These are phyloP conservation scores for Cinchona pubescens DNA, from an alignment of 257 asterid genomes.

Conservation along the genomic window DNA sequence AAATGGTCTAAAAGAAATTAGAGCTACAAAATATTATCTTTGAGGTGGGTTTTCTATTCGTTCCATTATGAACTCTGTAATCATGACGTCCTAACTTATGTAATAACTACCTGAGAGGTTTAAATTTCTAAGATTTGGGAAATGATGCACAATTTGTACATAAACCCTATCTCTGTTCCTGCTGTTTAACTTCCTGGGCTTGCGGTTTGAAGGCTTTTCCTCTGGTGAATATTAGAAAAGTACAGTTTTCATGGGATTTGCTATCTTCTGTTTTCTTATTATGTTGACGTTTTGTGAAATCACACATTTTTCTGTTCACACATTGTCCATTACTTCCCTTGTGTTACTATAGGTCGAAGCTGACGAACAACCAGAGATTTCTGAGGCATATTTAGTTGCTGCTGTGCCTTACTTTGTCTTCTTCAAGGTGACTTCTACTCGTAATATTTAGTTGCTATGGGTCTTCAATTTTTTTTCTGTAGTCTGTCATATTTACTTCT, in stretches of 20 bases:
- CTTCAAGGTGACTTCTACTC: constrained; percentile 59
- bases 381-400: constrained; percentile 79
- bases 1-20: neutral
- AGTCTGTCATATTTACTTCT: neutral
- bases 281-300: neutral
- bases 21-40: neutral
- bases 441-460: neutral
- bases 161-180: neutral
- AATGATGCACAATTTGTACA: neutral
- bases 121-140: neutral
- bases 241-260: neutral
- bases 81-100: neutral
- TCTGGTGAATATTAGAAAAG: neutral
- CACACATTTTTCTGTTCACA: neutral
- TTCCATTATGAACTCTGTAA: neutral
- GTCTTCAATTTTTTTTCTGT: neutral
- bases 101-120: neutral
- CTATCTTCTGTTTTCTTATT: neutral
- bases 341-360: constrained; percentile 77
- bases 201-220: neutral
- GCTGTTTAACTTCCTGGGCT: neutral
- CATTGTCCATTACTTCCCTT: constrained; percentile 17
- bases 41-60: neutral
- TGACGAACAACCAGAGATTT: constrained; percentile 93
- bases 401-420: constrained; percentile 91